A percentile compares a stretch with the other conserved stretches of the same genome.
Conservation (phyloP, 805 yeast genomes). For the Aciculoconidium aculeatum region DNA sequence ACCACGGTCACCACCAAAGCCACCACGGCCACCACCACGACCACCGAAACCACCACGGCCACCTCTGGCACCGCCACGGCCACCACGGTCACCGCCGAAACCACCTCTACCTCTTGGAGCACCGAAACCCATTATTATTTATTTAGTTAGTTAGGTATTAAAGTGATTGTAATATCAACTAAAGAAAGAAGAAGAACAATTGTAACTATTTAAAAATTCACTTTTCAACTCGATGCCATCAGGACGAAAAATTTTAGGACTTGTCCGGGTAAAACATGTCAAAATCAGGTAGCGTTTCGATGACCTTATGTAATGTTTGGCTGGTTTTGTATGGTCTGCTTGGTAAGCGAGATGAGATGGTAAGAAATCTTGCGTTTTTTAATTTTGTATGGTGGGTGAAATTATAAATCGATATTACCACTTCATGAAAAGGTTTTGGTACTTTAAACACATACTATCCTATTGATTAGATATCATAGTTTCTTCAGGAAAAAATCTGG, state of each 20-base stretch:
- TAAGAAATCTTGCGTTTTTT: slow-evolving; percentile 5
- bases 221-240: slow-evolving; percentile 5
- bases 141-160: slow-evolving; percentile 2
- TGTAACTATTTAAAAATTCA: background rate
- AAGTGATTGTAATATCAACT: slow-evolving; percentile 7
- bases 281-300: too few species aligned
- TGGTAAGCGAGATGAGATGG: slow-evolving; percentile 4
- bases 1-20: slow-evolving; percentile 25
- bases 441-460: too few species aligned
- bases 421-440: background rate
- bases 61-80: slow-evolving; percentile 43
- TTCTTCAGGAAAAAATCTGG: background rate
- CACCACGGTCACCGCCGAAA: slow-evolving; percentile 41
- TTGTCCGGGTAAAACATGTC: slow-evolving; percentile 8
- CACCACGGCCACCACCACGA: slow-evolving; percentile 40
- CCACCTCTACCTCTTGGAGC: slow-evolving; percentile 63
- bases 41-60: slow-evolving; percentile 47
- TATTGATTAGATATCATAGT: too few species aligned
- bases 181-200: slow-evolving; percentile 3
- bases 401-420: background rate
- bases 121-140: slow-evolving; percentile 60
- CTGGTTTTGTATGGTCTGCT: slow-evolving; percentile 4
- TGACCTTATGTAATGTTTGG: slow-evolving; percentile 2
- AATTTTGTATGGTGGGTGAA: slow-evolving; percentile 4
- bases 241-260: slow-evolving; percentile 8